phyloP scores from a whole-genome alignment of 2,329 filamentous ascomycete genomes.

The Pezicula radicicola region DNA sequence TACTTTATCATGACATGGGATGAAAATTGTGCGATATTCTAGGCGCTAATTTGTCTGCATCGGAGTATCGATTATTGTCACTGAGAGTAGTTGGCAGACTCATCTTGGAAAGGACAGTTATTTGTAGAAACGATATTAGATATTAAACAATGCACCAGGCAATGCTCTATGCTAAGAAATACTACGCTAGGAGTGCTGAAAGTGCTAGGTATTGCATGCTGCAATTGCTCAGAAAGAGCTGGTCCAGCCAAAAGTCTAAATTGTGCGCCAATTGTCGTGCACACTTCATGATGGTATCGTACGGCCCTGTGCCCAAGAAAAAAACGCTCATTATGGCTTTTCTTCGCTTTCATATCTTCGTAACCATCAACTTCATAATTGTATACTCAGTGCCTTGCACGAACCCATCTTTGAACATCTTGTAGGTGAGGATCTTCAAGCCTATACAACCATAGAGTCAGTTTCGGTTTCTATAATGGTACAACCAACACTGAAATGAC shows the following conservation, averaged over 20 bases:
- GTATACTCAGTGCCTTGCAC: slow-evolving; percentile 30
- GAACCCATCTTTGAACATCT: slow-evolving; percentile 57
- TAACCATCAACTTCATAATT: not conserved
- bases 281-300: not conserved
- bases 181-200: slow-evolving; percentile 2
- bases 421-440: slow-evolving; percentile 58
- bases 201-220: slow-evolving; percentile 4
- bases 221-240: slow-evolving; percentile 7
- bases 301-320: not conserved
- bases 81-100: too few species aligned
- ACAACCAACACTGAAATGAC: too few species aligned
- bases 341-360: slow-evolving; percentile 1
- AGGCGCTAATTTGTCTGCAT: too few species aligned
- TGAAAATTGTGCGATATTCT: not conserved
- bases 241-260: slow-evolving; percentile 4
- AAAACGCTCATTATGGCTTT: not conserved
- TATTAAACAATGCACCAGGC: slow-evolving; percentile 12
- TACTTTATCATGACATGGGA: not conserved
- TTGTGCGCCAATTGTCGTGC: slow-evolving; percentile 2
- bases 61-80: too few species aligned
- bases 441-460: too few species aligned
- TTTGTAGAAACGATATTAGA: slow-evolving; percentile 1
- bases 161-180: slow-evolving; percentile 9
- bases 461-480: too few species aligned
- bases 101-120: not conserved